Conservation (phyloP, 768 basidiomycete genomes). For the Termitomyces sp. region DNA sequence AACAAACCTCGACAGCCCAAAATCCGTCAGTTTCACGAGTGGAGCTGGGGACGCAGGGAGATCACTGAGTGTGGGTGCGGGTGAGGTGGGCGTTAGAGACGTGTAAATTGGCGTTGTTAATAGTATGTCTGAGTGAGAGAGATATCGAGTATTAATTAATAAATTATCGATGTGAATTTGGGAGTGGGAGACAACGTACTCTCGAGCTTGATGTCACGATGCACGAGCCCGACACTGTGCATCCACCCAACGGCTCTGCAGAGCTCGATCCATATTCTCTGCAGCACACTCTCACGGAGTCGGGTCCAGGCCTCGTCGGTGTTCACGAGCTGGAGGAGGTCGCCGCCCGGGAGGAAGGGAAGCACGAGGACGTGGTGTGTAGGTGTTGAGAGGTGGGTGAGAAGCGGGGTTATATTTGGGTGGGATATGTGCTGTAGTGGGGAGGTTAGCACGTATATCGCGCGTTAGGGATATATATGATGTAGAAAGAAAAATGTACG, state of each 20-base stretch:
- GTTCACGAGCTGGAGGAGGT: conserved; percentile 74
- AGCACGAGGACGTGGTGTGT: conserved; percentile 76
- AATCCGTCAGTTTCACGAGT: conserved; percentile 81
- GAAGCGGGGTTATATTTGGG: conserved; percentile 69
- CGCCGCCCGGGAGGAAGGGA: conserved; percentile 72
- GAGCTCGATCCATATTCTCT: conserved; percentile 73
- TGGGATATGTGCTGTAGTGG: conserved; percentile 64
- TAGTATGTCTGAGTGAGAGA: conserved; percentile 63
- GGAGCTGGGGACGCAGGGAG: conserved; percentile 40
- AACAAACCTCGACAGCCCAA: conserved; percentile 84
- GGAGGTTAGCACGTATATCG: no score
- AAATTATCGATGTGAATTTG: no score
- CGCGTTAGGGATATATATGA: no score
- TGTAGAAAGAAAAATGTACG: no score
- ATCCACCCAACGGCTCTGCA: conserved; percentile 80
- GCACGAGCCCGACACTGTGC: conserved; percentile 80
- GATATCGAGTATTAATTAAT: no score
- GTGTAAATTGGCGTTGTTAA: conserved; percentile 43
- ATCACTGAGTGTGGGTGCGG: conserved; percentile 22
- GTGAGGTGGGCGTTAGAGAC: conserved; percentile 18
- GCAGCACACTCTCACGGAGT: conserved; percentile 40
- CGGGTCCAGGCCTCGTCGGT: conserved; percentile 39
- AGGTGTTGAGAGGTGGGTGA: conserved; percentile 64
- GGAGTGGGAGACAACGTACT: conserved; percentile 46
- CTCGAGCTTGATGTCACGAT: conserved; percentile 89